These are phyloP conservation scores for Lizanozyma gosingica DNA, from an alignment of 1,139 yeast genomes.

Conservation along the genomic window DNA sequence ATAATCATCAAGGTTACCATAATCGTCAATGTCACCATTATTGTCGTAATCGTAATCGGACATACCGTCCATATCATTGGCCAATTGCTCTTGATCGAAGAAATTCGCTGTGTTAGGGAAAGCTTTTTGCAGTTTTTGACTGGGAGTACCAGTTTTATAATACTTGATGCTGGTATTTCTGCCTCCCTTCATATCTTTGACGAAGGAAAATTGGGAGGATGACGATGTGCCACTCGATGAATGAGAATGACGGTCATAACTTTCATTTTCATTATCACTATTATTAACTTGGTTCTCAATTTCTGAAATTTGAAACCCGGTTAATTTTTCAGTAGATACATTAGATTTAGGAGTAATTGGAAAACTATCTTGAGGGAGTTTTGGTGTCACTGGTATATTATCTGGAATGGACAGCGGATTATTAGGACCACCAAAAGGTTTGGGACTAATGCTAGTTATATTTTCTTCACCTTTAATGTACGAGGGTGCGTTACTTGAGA, in stretches of 20 bases:
- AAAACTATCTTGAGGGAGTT: background rate
- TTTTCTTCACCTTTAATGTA: background rate
- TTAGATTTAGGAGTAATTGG: background rate
- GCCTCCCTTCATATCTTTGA: slow-evolving; percentile 36
- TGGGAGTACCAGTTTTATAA: slow-evolving; percentile 22
- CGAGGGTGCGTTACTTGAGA: background rate
- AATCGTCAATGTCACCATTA: slow-evolving; percentile 24
- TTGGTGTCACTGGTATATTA: background rate
- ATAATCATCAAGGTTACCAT: slow-evolving; percentile 13
- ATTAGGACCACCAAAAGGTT: too few relatives aligned
- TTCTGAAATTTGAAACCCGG: background rate
- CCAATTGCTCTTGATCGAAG: slow-evolving; percentile 23
- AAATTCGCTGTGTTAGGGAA: slow-evolving; percentile 11
- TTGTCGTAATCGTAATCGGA: slow-evolving; percentile 37
- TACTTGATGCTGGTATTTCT: slow-evolving; percentile 40
- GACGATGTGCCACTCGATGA: slow-evolving; percentile 1
- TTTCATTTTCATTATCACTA: background rate
- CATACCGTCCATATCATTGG: slow-evolving; percentile 25
- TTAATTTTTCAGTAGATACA: background rate
- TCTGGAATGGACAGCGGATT: too few relatives aligned
- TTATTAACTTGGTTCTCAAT: too few relatives aligned
- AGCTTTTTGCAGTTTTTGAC: slow-evolving; percentile 2
- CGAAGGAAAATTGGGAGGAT: slow-evolving; percentile 37
- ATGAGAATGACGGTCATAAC: background rate
- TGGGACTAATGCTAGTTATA: background rate